Evolutionary conservation across 2,329 filamentous ascomycete genomes (phyloP).

Genomic region (Penicillium expansum): DNA sequence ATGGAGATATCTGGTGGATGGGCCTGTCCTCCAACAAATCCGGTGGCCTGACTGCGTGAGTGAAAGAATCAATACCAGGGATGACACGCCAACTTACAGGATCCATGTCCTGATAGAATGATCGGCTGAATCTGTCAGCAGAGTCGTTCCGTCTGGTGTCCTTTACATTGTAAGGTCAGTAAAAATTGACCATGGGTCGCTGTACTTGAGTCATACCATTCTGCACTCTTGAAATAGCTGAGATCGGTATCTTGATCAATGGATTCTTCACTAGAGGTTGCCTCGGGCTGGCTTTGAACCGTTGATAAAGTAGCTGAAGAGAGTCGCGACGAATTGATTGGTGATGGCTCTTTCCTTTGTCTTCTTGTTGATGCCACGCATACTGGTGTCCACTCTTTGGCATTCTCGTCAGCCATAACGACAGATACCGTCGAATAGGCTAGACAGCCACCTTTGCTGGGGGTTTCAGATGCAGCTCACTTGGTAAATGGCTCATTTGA

Average conservation of each 20-base stretch:
- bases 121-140: constrained; percentile 55
- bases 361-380: constrained; percentile 30
- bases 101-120: constrained; percentile 54
- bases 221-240: constrained; percentile 47
- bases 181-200: not conserved
- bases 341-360: constrained; percentile 3
- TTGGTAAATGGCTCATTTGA: not conserved
- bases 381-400: constrained; percentile 15
- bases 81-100: constrained; percentile 39
- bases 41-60: constrained; percentile 40
- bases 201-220: constrained; percentile 38
- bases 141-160: constrained; percentile 56
- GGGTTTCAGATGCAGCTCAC: not conserved
- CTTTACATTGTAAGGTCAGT: constrained; percentile 25
- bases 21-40: constrained; percentile 46
- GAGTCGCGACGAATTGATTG: not conserved
- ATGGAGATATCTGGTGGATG: constrained; percentile 44
- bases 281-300: not conserved
- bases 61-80: not conserved
- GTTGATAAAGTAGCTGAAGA: not conserved
- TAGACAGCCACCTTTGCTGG: not conserved
- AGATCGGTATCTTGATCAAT: not conserved
- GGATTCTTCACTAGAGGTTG: too few species aligned
- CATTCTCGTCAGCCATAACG: constrained; percentile 12
- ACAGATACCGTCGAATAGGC: not conserved